Evolutionary conservation across 306 rosid species (phyloP).

Genomic region (Bauhinia variegata): DNA sequence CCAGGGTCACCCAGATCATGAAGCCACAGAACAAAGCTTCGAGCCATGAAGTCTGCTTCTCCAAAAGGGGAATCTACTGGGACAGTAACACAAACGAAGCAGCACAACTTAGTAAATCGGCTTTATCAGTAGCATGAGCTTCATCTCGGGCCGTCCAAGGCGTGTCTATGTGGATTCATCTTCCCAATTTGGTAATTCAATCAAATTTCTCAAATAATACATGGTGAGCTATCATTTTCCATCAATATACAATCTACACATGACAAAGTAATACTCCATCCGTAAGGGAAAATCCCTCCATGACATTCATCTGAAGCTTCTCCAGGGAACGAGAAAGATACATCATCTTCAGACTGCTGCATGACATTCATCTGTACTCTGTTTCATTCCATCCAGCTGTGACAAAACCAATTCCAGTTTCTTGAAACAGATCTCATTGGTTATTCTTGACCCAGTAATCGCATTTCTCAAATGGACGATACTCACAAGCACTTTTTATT

Average conservation of each 20-base stretch:
- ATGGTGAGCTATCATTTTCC: not conserved
- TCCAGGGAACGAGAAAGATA: slow-evolving; percentile 17
- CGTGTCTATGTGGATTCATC: not conserved
- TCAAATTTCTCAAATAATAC: not conserved
- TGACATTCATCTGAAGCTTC: not conserved
- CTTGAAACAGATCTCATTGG: slow-evolving; percentile 82
- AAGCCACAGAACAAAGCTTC: slow-evolving; percentile 85
- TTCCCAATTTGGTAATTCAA: not conserved
- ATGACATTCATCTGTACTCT: slow-evolving; percentile 69
- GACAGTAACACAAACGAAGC: slow-evolving; percentile 34
- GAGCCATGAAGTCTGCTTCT: slow-evolving; percentile 55
- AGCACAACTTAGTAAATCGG: slow-evolving; percentile 41
- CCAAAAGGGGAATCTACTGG: slow-evolving; percentile 26
- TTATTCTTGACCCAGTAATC: slow-evolving; percentile 84
- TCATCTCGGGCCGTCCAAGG: slow-evolving; percentile 38
- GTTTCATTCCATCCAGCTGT: slow-evolving; percentile 77
- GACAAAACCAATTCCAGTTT: slow-evolving; percentile 69
- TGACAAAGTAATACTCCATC: not conserved
- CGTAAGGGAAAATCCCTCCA: no score
- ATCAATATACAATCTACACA: not conserved
- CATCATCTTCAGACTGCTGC: slow-evolving; percentile 44
- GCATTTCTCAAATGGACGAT: slow-evolving; percentile 95
- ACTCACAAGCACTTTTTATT: slow-evolving; percentile 90
- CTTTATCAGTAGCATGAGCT: slow-evolving; percentile 40
- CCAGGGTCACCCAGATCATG: slow-evolving; percentile 95